Conservation (phyloP, 139 green algal genomes). For the Chlorella ohadii region DNA sequence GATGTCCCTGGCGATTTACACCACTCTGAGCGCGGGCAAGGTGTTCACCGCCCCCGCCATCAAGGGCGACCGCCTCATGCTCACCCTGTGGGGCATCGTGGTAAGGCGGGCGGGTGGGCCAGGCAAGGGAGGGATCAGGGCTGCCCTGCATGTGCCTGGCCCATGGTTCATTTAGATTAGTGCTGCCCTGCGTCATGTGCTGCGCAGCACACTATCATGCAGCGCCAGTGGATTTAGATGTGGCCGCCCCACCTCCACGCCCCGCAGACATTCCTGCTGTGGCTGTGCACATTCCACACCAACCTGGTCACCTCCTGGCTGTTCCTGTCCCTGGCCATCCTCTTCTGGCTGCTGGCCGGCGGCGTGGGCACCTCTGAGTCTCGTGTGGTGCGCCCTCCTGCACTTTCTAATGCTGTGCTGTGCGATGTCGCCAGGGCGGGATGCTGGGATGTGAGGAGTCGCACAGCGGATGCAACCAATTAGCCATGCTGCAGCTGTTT, state of each 20-base stretch:
- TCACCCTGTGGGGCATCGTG: conserved; percentile 17
- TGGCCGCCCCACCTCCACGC: neutral
- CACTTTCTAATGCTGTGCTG: too few relatives aligned
- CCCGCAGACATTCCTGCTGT: conserved; percentile 47
- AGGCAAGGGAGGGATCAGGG: neutral
- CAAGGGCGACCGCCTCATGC: neutral
- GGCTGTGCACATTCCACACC: conserved; percentile 33
- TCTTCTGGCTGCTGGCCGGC: conserved; percentile 35
- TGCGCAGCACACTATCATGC: too few relatives aligned
- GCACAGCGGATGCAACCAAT: too few relatives aligned
- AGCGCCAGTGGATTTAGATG: too few relatives aligned
- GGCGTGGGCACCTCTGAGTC: neutral
- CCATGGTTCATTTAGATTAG: too few relatives aligned
- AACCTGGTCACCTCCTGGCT: conserved; percentile 29
- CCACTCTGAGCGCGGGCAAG: neutral
- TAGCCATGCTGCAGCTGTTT: too few relatives aligned
- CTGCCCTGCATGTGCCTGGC: too few relatives aligned
- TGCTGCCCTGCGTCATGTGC: too few relatives aligned
- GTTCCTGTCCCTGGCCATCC: conserved; percentile 37
- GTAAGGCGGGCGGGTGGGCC: neutral
- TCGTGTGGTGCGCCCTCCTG: neutral
- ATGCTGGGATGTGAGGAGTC: too few relatives aligned
- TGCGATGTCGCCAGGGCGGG: too few relatives aligned
- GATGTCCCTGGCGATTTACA: conserved; percentile 30
- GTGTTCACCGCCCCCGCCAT: neutral